Base-by-base conservation (phyloP, 2,329 filamentous ascomycete genomes). In the Neofusicoccum umdonicola region DNA sequence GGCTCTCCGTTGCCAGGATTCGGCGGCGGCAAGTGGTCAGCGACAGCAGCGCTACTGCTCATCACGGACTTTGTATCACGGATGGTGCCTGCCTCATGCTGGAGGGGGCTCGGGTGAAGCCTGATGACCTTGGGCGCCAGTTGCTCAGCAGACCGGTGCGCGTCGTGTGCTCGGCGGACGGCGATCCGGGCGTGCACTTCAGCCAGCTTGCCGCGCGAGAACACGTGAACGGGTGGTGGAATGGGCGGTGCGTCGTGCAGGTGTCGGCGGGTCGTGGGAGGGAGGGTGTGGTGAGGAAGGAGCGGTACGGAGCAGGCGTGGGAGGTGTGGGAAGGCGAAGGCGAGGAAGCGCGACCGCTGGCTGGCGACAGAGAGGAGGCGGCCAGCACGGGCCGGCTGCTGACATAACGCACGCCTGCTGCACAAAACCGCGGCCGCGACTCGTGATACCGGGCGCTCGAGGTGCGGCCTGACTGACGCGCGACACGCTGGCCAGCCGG, bases 1-100 rank as follows among this genome's bases (percentile, higher is more conserved):
- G 54, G 63, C 54, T 65, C 63, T 65, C 54, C 54, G 54, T 60
- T 60, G 63, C 63, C 63, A 65, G 63, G 56, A 60, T 65, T 52
- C 41, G 62, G 62, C 54, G 63, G 63, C 63, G 63, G 63, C 63
- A 65, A 61, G 56, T 60, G 54, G 54, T 65, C 64, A 63, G 64
- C 64, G 52, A 62, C 64, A 66, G 58, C 60, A 66, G 64, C 64
- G 60, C 58, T 66, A 66, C 64, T 66, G 64, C 60, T 66, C 64
- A 66, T 66, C 48, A 66, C 64, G 64, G 64, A 63, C 63, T 65
- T 65, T 58, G 35, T 60, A 52, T 65, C 35, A 41, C 47, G 37
- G 54, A 39, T 50, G 54, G 41, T 54, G 56, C 56, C 63, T 65
- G 63, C 63, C 56, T 65, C 63, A 65, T 65, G 63, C 63, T 65